These are phyloP conservation scores for Naganishia randhawae DNA, from an alignment of 768 basidiomycete species.

Conservation along the genomic window DNA sequence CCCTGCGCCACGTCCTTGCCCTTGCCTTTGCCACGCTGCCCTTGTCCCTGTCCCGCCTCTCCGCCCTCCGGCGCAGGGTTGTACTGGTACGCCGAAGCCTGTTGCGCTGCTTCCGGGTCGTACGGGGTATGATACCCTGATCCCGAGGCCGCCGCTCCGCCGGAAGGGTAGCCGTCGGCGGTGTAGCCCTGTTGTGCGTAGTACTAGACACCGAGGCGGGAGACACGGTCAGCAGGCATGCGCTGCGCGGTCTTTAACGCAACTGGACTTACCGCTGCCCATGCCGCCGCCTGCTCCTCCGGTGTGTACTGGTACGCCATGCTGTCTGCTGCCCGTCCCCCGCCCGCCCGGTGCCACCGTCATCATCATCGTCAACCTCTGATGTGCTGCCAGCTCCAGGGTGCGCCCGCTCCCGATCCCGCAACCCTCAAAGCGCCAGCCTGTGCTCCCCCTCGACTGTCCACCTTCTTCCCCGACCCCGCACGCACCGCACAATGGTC, in stretches of 20 bases:
- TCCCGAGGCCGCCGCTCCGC: slow-evolving; percentile 7
- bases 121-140: slow-evolving; percentile 12
- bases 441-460: not conserved
- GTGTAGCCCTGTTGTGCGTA: slow-evolving; percentile 8
- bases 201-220: slow-evolving; percentile 30
- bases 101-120: slow-evolving; percentile 38
- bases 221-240: not conserved
- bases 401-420: not conserved
- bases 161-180: not conserved
- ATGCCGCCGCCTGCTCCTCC: slow-evolving; percentile 46
- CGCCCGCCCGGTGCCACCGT: not conserved
- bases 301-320: slow-evolving; percentile 35
- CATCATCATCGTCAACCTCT: not conserved
- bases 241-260: not conserved
- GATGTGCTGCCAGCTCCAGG: not conserved
- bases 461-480: not conserved
- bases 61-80: not conserved
- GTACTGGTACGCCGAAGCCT: slow-evolving; percentile 37
- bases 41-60: not conserved
- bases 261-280: slow-evolving; percentile 44
- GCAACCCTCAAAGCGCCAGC: not conserved
- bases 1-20: slow-evolving; percentile 26
- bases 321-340: not conserved
- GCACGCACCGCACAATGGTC: slow-evolving; percentile 49
- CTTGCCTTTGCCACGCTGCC: not conserved